Conservation (phyloP, 176 grass and related monocot species). For the Zea luxurians region DNA sequence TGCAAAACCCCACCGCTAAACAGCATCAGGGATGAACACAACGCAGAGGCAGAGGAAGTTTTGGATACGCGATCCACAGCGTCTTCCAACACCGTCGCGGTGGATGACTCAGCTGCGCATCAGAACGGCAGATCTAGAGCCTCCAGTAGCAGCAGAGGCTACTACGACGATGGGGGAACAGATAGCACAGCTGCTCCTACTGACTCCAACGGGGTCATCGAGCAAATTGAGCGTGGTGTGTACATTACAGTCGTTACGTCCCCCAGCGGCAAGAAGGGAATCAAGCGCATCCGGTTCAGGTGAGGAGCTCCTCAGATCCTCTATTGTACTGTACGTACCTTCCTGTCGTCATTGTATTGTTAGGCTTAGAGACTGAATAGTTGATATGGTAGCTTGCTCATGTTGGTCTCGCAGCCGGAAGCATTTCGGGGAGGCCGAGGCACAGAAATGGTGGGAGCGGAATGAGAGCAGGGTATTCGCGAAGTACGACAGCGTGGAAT, state of each 20-base stretch:
- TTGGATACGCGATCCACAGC: conserved; percentile 4
- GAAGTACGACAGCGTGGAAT: conserved; percentile 59
- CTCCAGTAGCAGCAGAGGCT: conserved; percentile 23
- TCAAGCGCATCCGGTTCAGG: conserved; percentile 89
- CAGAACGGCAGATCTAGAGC: conserved; percentile 27
- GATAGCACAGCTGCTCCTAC: conserved; percentile 21
- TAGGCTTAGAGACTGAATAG: no score
- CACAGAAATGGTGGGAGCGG: conserved; percentile 86
- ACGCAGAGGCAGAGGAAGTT: background rate
- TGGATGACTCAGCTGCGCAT: conserved; percentile 9
- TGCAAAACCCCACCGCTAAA: conserved; percentile 27
- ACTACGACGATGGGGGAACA: background rate
- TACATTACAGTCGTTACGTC: conserved; percentile 68
- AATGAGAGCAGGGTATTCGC: conserved; percentile 60
- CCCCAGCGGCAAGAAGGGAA: conserved; percentile 66
- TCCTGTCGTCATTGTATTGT: no score
- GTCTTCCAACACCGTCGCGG: background rate
- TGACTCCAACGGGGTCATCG: conserved; percentile 46
- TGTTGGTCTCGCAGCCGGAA: conserved; percentile 62
- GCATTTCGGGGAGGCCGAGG: conserved; percentile 74
- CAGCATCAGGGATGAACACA: conserved; percentile 23
- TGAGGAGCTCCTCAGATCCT: conserved; percentile 24
- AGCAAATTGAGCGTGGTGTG: conserved; percentile 75
- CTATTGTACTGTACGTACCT: background rate
- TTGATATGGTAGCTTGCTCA: conserved; percentile 1